These are phyloP conservation scores for Pythium grandisporangium DNA, from an alignment of 352 stramenopile species.

Conservation along the genomic window DNA sequence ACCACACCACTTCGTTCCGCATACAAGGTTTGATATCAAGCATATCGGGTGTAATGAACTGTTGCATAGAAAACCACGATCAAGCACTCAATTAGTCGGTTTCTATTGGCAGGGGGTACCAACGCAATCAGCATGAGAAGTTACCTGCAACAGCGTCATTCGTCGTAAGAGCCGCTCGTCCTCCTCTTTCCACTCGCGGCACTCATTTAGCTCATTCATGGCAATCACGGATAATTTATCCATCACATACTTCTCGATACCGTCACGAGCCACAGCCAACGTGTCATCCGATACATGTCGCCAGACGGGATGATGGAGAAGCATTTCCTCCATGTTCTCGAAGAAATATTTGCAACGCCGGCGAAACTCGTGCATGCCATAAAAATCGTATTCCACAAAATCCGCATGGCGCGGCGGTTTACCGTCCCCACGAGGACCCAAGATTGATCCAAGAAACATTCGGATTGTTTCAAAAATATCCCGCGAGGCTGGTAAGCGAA, in stretches of 20 bases:
- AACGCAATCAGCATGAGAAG: not conserved
- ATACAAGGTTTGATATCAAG: slow-evolving; percentile 88
- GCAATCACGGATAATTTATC: slow-evolving; percentile 78
- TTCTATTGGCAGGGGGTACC: not conserved
- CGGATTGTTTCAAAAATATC: slow-evolving; percentile 69
- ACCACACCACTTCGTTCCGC: slow-evolving; percentile 86
- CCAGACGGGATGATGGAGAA: slow-evolving; percentile 52
- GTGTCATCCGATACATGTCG: slow-evolving; percentile 50
- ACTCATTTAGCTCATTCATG: slow-evolving; percentile 62
- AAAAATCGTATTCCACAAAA: slow-evolving; percentile 78
- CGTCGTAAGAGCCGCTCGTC: slow-evolving; percentile 58
- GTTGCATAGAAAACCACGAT: not conserved
- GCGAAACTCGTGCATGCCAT: slow-evolving; percentile 59
- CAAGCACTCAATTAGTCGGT: too few relatives aligned
- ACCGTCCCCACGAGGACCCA: slow-evolving; percentile 69
- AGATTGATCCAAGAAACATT: slow-evolving; percentile 65
- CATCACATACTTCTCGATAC: slow-evolving; percentile 91
- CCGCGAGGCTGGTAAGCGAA: slow-evolving; percentile 59
- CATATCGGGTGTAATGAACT: slow-evolving; percentile 82
- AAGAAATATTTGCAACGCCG: slow-evolving; percentile 68
- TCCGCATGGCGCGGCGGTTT: slow-evolving; percentile 51
- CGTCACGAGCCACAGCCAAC: slow-evolving; percentile 58
- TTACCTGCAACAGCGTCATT: slow-evolving; percentile 79
- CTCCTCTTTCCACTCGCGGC: slow-evolving; percentile 57
- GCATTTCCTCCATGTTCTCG: slow-evolving; percentile 48